These are phyloP conservation scores for Aspergillus fischeri DNA, from an alignment of 2,329 filamentous ascomycete genomes.

Conservation along the genomic window DNA sequence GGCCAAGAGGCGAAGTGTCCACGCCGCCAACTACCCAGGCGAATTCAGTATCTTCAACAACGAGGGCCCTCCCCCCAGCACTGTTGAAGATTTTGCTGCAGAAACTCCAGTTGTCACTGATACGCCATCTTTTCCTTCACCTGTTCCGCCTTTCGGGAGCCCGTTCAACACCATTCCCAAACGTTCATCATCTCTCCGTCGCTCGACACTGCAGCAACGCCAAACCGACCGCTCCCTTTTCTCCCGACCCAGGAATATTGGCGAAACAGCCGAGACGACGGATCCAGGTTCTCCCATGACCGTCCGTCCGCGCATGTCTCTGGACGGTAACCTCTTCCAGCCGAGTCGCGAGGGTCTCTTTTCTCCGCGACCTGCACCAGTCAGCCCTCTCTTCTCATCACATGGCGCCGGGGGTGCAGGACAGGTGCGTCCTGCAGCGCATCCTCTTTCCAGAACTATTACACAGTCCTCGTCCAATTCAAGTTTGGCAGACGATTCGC, in stretches of 20 bases:
- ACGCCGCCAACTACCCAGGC: slow-evolving; percentile 62
- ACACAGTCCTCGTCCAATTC: slow-evolving; percentile 83
- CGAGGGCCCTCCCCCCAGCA: slow-evolving; percentile 21
- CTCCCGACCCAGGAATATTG: slow-evolving; percentile 30
- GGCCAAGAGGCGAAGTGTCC: slow-evolving; percentile 83
- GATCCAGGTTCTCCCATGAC: slow-evolving; percentile 54
- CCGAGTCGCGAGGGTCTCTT: slow-evolving; percentile 63
- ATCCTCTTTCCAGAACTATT: slow-evolving; percentile 81
- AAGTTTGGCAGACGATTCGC: slow-evolving; percentile 70
- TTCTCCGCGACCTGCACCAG: slow-evolving; percentile 56
- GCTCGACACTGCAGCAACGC: slow-evolving; percentile 83
- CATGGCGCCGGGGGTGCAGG: slow-evolving; percentile 24
- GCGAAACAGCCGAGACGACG: slow-evolving; percentile 47
- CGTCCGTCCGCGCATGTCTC: slow-evolving; percentile 66
- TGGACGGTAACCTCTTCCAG: slow-evolving; percentile 69
- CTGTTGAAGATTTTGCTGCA: slow-evolving; percentile 24
- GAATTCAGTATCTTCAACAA: slow-evolving; percentile 74
- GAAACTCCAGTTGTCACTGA: slow-evolving; percentile 26
- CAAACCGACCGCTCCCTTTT: slow-evolving; percentile 63
- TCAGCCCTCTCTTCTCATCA: slow-evolving; percentile 38
- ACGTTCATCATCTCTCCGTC: slow-evolving; percentile 72
- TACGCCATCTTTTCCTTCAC: slow-evolving; percentile 21
- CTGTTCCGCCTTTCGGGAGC: slow-evolving; percentile 38
- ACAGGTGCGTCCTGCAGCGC: slow-evolving; percentile 50
- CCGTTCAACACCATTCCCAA: slow-evolving; percentile 58